Percentiles rank a stretch among this genome's conserved stretches.
Evolutionary conservation across 192 early-diverging fungal species (phyloP).

Genomic region (Obelidium mucronatum): DNA sequence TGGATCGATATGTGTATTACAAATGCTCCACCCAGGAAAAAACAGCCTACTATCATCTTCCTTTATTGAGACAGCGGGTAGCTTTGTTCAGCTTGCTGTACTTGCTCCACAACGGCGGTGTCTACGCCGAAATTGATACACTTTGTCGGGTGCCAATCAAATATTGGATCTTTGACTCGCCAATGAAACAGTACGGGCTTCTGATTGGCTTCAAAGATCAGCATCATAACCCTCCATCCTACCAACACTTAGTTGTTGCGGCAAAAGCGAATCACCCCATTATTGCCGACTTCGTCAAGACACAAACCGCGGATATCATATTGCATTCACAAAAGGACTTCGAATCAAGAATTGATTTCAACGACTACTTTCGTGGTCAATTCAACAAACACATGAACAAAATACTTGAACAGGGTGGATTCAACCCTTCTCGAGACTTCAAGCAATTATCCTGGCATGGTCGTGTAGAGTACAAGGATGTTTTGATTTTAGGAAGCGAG

Average conservation of each 20-base stretch:
- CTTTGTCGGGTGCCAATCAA: not conserved
- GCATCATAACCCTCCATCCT: slow-evolving; percentile 10
- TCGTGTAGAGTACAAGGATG: slow-evolving; percentile 18
- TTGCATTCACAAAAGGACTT: not conserved
- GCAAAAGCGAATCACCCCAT: slow-evolving; percentile 21
- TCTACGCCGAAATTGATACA: slow-evolving; percentile 20
- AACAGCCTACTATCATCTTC: slow-evolving; percentile 17
- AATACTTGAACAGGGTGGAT: not conserved
- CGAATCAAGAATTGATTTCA: not conserved
- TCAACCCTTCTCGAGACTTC: not conserved
- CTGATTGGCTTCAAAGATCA: slow-evolving; percentile 24
- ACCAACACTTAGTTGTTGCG: not conserved
- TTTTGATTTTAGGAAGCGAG: slow-evolving; percentile 29
- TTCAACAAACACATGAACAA: slow-evolving; percentile 7
- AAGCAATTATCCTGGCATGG: slow-evolving; percentile 9
- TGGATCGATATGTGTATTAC: slow-evolving; percentile 10
- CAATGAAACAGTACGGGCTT: not conserved
- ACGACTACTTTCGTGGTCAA: not conserved
- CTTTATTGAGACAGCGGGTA: slow-evolving; percentile 10
- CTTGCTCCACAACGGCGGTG: slow-evolving; percentile 6
- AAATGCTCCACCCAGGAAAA: not conserved
- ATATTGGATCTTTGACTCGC: not conserved
- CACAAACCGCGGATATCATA: slow-evolving; percentile 2
- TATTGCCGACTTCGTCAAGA: not conserved
- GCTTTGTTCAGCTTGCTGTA: slow-evolving; percentile 22